Percentiles rank a stretch among this genome's conserved stretches.
Conservation (phyloP, 805 yeast species). For the Candida germanica region DNA sequence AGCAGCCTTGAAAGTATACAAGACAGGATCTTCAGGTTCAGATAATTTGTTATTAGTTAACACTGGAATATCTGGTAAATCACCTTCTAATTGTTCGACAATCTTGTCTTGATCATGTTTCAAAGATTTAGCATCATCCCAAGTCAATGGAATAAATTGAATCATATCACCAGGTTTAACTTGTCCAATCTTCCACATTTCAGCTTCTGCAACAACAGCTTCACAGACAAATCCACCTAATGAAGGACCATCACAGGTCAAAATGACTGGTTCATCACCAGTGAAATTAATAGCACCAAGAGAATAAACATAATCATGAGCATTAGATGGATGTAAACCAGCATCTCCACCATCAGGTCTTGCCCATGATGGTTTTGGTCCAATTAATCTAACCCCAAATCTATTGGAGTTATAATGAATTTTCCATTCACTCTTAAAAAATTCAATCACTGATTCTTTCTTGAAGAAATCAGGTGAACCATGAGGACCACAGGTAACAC, state of each 20-base stretch:
- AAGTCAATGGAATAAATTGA: conserved; percentile 73
- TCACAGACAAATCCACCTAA: conserved; percentile 97
- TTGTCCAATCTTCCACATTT: conserved; percentile 98
- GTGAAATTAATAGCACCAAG: conserved; percentile 96
- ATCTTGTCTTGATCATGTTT: conserved; percentile 58
- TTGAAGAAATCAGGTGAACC: conserved; percentile 95
- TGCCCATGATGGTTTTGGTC: conserved; percentile 98
- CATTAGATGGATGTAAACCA: conserved; percentile 97
- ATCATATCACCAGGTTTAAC: conserved; percentile 91
- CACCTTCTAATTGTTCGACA: conserved; percentile 46
- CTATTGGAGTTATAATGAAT: conserved; percentile 96
- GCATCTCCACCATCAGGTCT: conserved; percentile 96
- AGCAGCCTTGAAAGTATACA: conserved; percentile 49
- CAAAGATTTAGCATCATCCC: conserved; percentile 63
- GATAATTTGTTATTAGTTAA: conserved; percentile 14
- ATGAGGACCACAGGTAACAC: conserved; percentile 96
- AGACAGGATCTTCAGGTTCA: conserved; percentile 64
- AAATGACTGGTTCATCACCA: conserved; percentile 96
- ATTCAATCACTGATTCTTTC: conserved; percentile 67
- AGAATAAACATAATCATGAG: conserved; percentile 96
- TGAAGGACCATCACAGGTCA: conserved; percentile 97
- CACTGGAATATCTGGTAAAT: conserved; percentile 29
- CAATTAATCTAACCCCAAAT: conserved; percentile 90
- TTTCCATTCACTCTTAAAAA: conserved; percentile 81
- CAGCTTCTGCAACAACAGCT: conserved; percentile 93